Evolutionary conservation across 495 filamentous ascomycete species (phyloP), one percentile per base, ranked within the genome.

Genomic region (Halenospora varia): DNA sequence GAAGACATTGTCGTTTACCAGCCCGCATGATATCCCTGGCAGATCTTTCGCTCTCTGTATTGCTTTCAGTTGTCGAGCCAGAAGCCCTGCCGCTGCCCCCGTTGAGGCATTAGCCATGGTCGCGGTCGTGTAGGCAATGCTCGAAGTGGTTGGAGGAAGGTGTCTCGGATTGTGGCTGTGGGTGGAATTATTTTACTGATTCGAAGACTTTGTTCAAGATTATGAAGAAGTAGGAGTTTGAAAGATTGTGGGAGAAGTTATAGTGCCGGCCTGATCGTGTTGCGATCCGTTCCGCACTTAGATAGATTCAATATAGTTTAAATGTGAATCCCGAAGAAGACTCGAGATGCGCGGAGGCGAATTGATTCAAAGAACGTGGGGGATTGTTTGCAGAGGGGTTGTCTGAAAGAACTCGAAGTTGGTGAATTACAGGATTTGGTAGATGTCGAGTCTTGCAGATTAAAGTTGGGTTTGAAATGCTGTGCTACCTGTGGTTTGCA

Each of bases 31-130:
- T 65, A 98, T 96, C 39, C 92, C 94, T 0, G 91, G 90, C 25
- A 97, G 87, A 71, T 96, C 90, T 66, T 89, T 92, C 64, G 90
- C 88, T 15, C 81, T 85, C 71, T 97, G 90, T 83, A 98, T 96
- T 62, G 92, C 83, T 75, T 94, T 94, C 42, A 97, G 81, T 73
- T 98, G 95, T 18, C 88, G 84, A 56, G 77, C 73, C 18, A 97
- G 82, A 62, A 96, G 86, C 51, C 85, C 79, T 35, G 29, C 29
- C n/a, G 85, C 90, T 23, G 89, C 83, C 2, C 59, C 64, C 13
- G 55, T 18, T 8, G 53, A 41, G 10, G 47, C 10, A 48, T 56
- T 22, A 22, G 59, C 26, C 58, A 60, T 60, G 19, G 42, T 20
- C 8, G 42, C 42, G n/a, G 48, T 41, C 58, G 22, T 35, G 29